Percentiles rank a stretch among this genome's conserved stretches.
Evolutionary conservation across 1,284 basidiomycete genomes (phyloP).

Genomic region (Bjerkandera adusta): DNA sequence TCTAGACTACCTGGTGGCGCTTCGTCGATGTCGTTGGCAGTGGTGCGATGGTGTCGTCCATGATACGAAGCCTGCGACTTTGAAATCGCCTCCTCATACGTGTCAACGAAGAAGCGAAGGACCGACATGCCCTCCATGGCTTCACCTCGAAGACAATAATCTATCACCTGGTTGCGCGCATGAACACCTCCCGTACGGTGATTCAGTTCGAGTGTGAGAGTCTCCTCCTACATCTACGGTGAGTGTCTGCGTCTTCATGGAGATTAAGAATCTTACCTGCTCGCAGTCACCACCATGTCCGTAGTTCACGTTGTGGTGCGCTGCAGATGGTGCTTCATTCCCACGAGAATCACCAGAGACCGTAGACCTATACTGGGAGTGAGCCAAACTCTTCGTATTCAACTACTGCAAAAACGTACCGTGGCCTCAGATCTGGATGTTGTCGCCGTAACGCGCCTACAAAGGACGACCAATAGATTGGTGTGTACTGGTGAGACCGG

Average conservation of each 20-base stretch:
- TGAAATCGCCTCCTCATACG: slow-evolving; percentile 20
- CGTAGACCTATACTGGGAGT: too few relatives aligned
- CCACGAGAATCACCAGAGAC: too few relatives aligned
- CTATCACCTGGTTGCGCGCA: slow-evolving; percentile 12
- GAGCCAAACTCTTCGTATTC: too few relatives aligned
- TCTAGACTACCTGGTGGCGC: too few relatives aligned
- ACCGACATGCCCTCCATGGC: slow-evolving; percentile 16
- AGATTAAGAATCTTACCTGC: too few relatives aligned
- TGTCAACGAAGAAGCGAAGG: slow-evolving; percentile 18
- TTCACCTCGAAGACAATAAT: slow-evolving; percentile 20
- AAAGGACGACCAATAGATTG: slow-evolving; percentile 31
- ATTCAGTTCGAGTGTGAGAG: background rate
- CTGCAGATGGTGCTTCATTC: too few relatives aligned
- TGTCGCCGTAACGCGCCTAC: slow-evolving; percentile 9
- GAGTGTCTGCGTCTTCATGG: background rate
- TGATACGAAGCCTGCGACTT: too few relatives aligned
- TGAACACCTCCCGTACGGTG: background rate
- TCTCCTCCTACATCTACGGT: background rate
- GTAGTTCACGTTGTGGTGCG: background rate
- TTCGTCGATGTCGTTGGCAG: background rate
- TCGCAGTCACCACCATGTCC: background rate
- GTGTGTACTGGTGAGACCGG: slow-evolving; percentile 30
- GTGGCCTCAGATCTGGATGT: slow-evolving; percentile 21
- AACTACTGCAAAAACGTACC: too few relatives aligned
- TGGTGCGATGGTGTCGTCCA: too few relatives aligned